phyloP scores from a whole-genome alignment of 2,329 filamentous ascomycete genomes.

The Cordyceps cateniannulata region DNA sequence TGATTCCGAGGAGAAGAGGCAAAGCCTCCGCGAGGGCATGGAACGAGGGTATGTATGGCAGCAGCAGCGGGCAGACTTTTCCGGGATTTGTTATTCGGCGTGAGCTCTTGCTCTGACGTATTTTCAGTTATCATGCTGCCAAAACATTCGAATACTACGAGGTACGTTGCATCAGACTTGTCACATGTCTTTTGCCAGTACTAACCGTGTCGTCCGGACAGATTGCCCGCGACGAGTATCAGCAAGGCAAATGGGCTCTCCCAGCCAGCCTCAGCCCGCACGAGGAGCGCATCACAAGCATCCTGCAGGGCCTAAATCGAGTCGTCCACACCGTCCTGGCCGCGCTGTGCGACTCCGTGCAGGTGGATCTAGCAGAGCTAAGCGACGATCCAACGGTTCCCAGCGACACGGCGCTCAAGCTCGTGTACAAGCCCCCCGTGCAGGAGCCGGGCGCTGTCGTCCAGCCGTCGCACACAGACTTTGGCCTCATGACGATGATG shows the following conservation, averaged over 20 bases:
- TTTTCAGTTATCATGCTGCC: slow-evolving; percentile 4
- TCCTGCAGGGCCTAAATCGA: not conserved
- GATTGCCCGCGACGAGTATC: slow-evolving; percentile 10
- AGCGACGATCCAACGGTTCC: not conserved
- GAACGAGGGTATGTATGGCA: slow-evolving; percentile 10
- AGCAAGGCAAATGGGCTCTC: not conserved
- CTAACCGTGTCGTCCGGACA: not conserved
- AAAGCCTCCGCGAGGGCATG: slow-evolving; percentile 8
- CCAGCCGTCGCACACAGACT: slow-evolving; percentile 4
- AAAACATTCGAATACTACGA: slow-evolving; percentile 12
- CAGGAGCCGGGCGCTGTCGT: slow-evolving; percentile 3
- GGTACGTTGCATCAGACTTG: not conserved
- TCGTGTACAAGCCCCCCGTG: slow-evolving; percentile 7
- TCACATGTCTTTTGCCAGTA: not conserved
- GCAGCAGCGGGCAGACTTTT: not conserved
- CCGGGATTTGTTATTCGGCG: not conserved
- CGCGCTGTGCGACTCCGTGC: not conserved
- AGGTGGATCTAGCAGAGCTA: slow-evolving; percentile 1
- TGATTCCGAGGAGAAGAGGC: slow-evolving; percentile 5
- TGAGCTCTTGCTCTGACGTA: not conserved
- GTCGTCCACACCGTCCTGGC: not conserved
- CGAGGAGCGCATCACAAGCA: not conserved
- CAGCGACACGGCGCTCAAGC: slow-evolving; percentile 9
- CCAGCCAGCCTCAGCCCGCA: not conserved
- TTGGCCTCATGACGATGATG: slow-evolving; percentile 6